Evolutionary conservation across 345 rosid species (phyloP).

Genomic region (Populus tremula): DNA sequence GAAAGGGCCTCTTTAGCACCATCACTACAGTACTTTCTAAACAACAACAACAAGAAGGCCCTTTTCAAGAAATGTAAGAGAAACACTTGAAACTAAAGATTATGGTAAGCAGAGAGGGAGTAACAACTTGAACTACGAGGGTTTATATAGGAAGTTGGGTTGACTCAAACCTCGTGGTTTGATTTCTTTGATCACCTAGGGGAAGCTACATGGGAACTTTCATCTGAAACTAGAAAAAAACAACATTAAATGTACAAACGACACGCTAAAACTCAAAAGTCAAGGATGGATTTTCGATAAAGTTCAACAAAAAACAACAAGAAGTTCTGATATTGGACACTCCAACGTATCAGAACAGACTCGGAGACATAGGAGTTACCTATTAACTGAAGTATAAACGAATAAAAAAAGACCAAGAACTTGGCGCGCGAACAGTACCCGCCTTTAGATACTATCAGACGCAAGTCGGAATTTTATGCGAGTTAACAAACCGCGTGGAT

Average conservation of each 20-base stretch:
- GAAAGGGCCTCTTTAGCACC: constrained; percentile 35
- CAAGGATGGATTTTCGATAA: not conserved
- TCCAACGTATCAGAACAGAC: not conserved
- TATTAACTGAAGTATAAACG: not conserved
- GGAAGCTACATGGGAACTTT: constrained; percentile 22
- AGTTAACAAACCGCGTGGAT: constrained; percentile 11
- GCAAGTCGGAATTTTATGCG: not conserved
- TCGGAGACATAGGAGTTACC: not conserved
- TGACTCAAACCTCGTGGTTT: not conserved
- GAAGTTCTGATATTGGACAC: not conserved
- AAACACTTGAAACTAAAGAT: not conserved
- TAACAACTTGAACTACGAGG: not conserved
- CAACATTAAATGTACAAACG: not conserved
- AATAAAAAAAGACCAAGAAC: not conserved
- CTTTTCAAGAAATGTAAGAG: not conserved
- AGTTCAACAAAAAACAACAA: not conserved
- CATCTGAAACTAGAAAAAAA: not conserved
- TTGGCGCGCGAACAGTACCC: not conserved
- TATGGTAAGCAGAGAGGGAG: not conserved
- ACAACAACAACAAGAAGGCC: not conserved
- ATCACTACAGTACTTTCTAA: constrained; percentile 2
- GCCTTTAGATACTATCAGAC: not conserved
- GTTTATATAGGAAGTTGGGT: not conserved
- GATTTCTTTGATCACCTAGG: not conserved
- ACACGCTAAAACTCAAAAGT: constrained; percentile 18